Conservation (phyloP, 1,284 basidiomycete species). For the Apiotrichum mycotoxinovorans region DNA sequence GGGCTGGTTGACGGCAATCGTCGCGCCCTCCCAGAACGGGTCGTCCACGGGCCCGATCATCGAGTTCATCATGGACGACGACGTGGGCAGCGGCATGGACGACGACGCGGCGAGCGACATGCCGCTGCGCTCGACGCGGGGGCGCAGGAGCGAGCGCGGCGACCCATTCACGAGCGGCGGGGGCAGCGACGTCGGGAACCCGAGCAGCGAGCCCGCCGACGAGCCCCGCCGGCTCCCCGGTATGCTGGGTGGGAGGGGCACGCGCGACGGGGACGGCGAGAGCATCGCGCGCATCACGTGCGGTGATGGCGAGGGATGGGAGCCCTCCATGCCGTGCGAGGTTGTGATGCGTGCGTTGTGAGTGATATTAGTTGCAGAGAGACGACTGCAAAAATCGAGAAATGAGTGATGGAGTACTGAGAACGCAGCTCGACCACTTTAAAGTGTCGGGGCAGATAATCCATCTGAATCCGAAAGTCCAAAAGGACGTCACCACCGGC, state of each 20-base stretch:
- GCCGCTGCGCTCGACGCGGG: constrained; percentile 24
- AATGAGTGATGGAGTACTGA: constrained; percentile 5
- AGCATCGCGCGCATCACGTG: constrained; percentile 3
- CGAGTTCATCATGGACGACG: background rate
- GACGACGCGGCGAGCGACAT: constrained; percentile 13
- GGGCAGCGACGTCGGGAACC: constrained; percentile 1
- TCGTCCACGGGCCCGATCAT: constrained; percentile 14
- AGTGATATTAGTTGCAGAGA: background rate
- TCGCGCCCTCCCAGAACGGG: constrained; percentile 41
- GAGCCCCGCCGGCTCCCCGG: constrained; percentile 7
- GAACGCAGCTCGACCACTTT: too few species aligned
- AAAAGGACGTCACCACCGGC: too few species aligned
- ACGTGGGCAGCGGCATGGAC: background rate
- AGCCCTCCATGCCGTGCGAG: background rate
- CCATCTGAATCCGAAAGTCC: too few species aligned
- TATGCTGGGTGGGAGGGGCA: constrained; percentile 10
- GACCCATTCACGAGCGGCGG: constrained; percentile 16
- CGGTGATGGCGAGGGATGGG: background rate
- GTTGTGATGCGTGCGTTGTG: background rate
- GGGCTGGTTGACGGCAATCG: constrained; percentile 50
- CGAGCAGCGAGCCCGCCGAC: background rate
- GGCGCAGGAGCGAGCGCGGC: constrained; percentile 28
- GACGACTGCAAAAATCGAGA: background rate
- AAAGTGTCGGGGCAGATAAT: too few species aligned
- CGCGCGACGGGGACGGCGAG: constrained; percentile 9